Evolutionary conservation across 2,329 filamentous ascomycete species (phyloP).

Genomic region (Ophiostoma sp.): DNA sequence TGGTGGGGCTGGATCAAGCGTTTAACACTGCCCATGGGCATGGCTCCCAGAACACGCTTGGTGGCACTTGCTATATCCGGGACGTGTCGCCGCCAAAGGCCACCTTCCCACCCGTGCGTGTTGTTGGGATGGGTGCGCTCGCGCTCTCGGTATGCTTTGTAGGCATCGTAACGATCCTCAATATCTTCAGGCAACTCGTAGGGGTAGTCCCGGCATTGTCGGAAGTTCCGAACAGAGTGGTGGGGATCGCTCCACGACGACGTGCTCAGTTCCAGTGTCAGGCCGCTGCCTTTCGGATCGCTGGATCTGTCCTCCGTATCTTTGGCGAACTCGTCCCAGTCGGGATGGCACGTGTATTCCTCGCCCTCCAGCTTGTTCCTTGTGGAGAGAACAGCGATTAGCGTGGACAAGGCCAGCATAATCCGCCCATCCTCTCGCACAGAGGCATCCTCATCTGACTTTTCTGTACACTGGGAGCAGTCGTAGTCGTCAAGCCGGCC

Average conservation of each 20-base stretch:
- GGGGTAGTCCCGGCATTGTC: not conserved
- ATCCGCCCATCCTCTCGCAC: not conserved
- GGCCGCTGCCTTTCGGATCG: not conserved
- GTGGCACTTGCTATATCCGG: not conserved
- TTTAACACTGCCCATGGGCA: not conserved
- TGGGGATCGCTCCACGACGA: not conserved
- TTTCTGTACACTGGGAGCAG: not conserved
- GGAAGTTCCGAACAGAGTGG: not conserved
- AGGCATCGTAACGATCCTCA: not conserved
- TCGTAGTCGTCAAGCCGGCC: not conserved
- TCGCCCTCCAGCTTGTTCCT: not conserved
- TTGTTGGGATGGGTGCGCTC: not conserved
- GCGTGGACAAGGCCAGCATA: not conserved
- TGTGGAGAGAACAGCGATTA: not conserved
- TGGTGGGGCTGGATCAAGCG: not conserved
- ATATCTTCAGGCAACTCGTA: not conserved
- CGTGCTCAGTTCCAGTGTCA: not conserved
- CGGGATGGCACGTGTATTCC: not conserved
- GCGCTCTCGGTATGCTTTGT: not conserved
- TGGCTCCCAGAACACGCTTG: not conserved
- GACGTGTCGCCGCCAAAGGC: not conserved
- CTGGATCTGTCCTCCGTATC: not conserved
- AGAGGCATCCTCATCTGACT: not conserved
- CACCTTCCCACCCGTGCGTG: not conserved
- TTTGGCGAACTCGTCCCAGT: not conserved